A percentile compares a stretch with the other conserved stretches of the same genome.
phyloP scores from a whole-genome alignment of 2,329 filamentous ascomycete species.

The Beauveria scarabaeidicola region DNA sequence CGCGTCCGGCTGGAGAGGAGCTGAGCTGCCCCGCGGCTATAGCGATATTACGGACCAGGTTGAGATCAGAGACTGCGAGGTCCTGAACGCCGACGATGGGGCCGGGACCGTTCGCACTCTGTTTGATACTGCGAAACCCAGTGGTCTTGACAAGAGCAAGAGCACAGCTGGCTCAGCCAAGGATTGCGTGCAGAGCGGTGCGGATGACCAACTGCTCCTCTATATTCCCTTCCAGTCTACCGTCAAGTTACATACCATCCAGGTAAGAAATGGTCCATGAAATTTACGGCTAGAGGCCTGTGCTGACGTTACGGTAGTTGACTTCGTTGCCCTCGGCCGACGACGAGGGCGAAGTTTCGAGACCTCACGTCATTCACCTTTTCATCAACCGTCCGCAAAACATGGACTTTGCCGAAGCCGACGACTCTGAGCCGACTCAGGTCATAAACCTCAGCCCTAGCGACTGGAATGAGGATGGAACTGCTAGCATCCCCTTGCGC shows the following conservation, averaged over 20 bases:
- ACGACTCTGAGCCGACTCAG: constrained; percentile 76
- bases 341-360: constrained; percentile 66
- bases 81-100: constrained; percentile 77
- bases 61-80: constrained; percentile 70
- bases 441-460: constrained; percentile 61
- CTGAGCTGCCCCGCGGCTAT: constrained; percentile 70
- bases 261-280: constrained; percentile 34
- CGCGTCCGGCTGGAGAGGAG: constrained; percentile 56
- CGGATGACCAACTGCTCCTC: constrained; percentile 92
- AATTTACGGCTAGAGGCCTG: not conserved
- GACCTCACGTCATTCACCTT: constrained; percentile 74
- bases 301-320: constrained; percentile 42
- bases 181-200: constrained; percentile 94
- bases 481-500: constrained; percentile 63
- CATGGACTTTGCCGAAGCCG: constrained; percentile 90
- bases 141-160: constrained; percentile 50
- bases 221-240: constrained; percentile 83
- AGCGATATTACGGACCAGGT: constrained; percentile 74
- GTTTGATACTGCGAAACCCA: constrained; percentile 63
- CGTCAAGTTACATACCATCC: constrained; percentile 78
- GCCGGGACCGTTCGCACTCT: constrained; percentile 65
- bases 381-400: constrained; percentile 86
- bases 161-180: constrained; percentile 35
- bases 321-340: constrained; percentile 63
- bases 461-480: constrained; percentile 77